Base-by-base conservation (phyloP, 352 stramenopile genomes). In the Pythium biforme region DNA sequence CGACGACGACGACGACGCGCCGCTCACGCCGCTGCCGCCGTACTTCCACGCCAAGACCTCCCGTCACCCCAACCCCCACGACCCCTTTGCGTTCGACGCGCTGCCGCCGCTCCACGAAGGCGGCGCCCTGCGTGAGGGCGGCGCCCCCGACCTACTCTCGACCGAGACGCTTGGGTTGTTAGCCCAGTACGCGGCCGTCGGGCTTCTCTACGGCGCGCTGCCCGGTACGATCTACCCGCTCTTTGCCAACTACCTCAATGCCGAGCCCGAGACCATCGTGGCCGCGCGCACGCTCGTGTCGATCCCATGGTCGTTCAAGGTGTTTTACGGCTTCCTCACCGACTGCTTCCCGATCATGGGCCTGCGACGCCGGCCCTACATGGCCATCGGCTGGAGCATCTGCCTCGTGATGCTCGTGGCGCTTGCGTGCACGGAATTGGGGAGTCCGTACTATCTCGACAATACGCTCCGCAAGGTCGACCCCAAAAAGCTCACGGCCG, bases 281-380 rank as follows among this genome's bases (percentile, higher is more conserved):
- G 62, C 68, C 31, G 68, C 65, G 46, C 55, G 55, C 26, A 66
- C 59, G 27, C 55, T 76, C 15, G 59, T 77, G 33, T 65, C 50
- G 19, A 70, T 77, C 46, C 64, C 66, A 29, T 77, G 71, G 71
- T 73, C 67, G 37, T 75, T 75, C 54, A 77, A 77, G 55, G 67
- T 75, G 1, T 70, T 77, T 50, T 74, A 73, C 50, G 68, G 69
- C 22, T 60, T 78, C 33, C 41, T 78, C 41, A 72, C 64, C 33
- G 70, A 73, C 50, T 69, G 61, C 50, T 63, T 72, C 46, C 55
- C 58, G 37, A 74, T 77, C 23, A 62, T 50, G 8, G 70, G 70
- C 22, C 50, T 67, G 23, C 62, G 64, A 4, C 62, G 68, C 20
- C 64, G 68, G 17, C 68, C 70, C 23, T 77, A 70, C 61, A 77